Base-by-base conservation (phyloP, 1,284 basidiomycete species). In the Papiliotrema nemorosa region DNA sequence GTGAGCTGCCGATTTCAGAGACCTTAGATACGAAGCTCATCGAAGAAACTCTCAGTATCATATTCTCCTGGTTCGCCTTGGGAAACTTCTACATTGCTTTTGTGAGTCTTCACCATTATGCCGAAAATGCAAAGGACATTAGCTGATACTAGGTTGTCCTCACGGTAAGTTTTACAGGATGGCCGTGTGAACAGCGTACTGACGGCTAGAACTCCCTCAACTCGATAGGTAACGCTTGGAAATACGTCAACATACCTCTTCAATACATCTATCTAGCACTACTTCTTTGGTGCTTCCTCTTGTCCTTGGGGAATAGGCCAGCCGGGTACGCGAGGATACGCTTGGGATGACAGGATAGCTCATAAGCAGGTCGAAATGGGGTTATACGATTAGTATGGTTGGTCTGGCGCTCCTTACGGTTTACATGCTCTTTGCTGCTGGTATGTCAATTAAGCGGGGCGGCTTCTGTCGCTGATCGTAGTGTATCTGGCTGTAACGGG, bases 81-180 rank as follows among this genome's bases (percentile, higher is more conserved):
- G 90, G 86, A 0, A 94, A 94, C 70, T 94, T 86, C 66, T 93
- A 87, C 73, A 90, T 94, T 58, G 84, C 89, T 1, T 91, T 92
- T 73, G 76, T 81, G 47, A 57, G 74, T 58, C 45, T 45, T 25
- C 12, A 12, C 25, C 26, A 44, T 48, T 21, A 18, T 31, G 9
- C 29, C 29, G 29, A 31, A 14, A 14, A 16, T 36, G 22, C 33
- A 24, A 12, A 13, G 33, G 3, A 5, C 14, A 20, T 7, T n/a
- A 39, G 16, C n/a, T 42, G 16, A 34, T 29, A 42, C 1, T 41
- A 62, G 58, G 55, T 60, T 36, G 60, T 64, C 47, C 44, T 62
- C 6, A 64, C 62, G 9, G 49, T 50, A 27, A 7, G 49, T 44
- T 6, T 24, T 44, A 46, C 20, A 31, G 16, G 10, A 7, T 21